Evolutionary conservation across 306 rosid species (phyloP).

Genomic region (Gleditsia sinensis): DNA sequence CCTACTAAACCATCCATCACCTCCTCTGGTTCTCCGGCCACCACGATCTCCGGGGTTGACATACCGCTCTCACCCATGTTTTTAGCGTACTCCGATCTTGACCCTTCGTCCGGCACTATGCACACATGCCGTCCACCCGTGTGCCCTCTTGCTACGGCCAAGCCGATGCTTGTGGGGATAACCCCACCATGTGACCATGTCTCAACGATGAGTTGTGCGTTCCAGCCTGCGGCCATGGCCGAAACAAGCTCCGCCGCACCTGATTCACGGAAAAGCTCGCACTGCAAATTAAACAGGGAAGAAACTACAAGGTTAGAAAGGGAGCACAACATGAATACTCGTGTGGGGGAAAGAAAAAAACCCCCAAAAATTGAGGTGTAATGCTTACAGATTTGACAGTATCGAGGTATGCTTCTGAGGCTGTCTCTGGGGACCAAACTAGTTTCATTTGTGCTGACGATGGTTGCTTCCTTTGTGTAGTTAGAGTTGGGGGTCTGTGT

Average conservation of each 20-base stretch:
- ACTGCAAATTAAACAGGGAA: slow-evolving; percentile 47
- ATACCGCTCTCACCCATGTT: slow-evolving; percentile 44
- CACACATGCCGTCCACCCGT: slow-evolving; percentile 78
- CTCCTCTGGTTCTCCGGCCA: slow-evolving; percentile 80
- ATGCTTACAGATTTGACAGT: slow-evolving; percentile 80
- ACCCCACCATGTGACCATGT: slow-evolving; percentile 82
- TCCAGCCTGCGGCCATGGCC: slow-evolving; percentile 99
- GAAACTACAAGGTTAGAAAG: no score
- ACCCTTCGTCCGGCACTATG: slow-evolving; percentile 70
- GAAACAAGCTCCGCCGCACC: slow-evolving; percentile 84
- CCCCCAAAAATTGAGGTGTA: not conserved
- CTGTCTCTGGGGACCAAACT: slow-evolving; percentile 87
- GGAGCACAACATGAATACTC: no score
- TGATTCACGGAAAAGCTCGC: slow-evolving; percentile 53
- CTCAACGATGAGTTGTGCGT: slow-evolving; percentile 72
- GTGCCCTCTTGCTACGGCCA: slow-evolving; percentile 69
- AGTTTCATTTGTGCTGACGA: slow-evolving; percentile 57
- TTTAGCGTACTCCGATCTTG: slow-evolving; percentile 50
- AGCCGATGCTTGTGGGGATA: slow-evolving; percentile 66
- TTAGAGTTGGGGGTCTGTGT: not conserved
- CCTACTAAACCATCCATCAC: slow-evolving; percentile 53
- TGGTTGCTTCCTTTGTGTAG: not conserved
- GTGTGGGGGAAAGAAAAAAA: not conserved
- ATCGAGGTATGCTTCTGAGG: slow-evolving; percentile 87
- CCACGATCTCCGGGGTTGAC: slow-evolving; percentile 47